Conservation (phyloP, 139 green algal genomes). For the Chlamydomonas sp. region DNA sequence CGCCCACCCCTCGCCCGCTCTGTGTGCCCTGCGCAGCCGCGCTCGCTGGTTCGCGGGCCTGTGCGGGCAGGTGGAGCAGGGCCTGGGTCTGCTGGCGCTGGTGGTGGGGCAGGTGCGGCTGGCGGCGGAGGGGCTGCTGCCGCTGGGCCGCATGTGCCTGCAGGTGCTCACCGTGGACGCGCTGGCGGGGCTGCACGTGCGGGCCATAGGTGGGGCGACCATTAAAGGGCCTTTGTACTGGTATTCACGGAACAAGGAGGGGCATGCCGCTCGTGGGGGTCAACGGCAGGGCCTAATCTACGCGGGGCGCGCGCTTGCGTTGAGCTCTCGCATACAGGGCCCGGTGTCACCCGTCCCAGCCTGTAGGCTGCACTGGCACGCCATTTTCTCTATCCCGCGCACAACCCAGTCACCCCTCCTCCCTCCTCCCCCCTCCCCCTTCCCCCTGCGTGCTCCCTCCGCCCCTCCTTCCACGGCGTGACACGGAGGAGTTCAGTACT, state of each 20-base stretch:
- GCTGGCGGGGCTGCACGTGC: constrained; percentile 67
- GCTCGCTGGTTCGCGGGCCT: constrained; percentile 12
- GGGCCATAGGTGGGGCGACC: constrained; percentile 55
- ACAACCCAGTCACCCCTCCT: too few relatives aligned
- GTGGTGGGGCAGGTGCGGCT: constrained; percentile 50
- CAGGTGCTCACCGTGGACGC: constrained; percentile 63
- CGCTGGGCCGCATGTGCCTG: constrained; percentile 64
- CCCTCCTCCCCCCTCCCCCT: background rate
- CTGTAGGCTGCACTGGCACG: too few relatives aligned
- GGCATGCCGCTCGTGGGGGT: background rate
- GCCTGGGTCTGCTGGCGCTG: constrained; percentile 46
- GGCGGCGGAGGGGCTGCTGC: constrained; percentile 54
- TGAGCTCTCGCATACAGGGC: too few relatives aligned
- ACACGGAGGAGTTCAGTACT: too few relatives aligned
- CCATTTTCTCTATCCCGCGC: too few relatives aligned
- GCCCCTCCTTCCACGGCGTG: too few relatives aligned
- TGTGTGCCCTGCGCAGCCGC: constrained; percentile 4
- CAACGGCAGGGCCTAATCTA: too few relatives aligned
- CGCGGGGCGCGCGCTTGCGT: too few relatives aligned
- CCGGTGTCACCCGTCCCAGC: too few relatives aligned
- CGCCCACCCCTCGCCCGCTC: background rate
- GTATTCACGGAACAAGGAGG: background rate
- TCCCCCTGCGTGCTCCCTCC: too few relatives aligned
- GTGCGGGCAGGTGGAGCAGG: constrained; percentile 45
- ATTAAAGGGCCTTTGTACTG: background rate